A percentile compares a stretch with the other conserved stretches of the same genome.
These are phyloP conservation scores for Apodospora peruviana DNA, from an alignment of 495 filamentous ascomycete genomes.

Conservation along the genomic window DNA sequence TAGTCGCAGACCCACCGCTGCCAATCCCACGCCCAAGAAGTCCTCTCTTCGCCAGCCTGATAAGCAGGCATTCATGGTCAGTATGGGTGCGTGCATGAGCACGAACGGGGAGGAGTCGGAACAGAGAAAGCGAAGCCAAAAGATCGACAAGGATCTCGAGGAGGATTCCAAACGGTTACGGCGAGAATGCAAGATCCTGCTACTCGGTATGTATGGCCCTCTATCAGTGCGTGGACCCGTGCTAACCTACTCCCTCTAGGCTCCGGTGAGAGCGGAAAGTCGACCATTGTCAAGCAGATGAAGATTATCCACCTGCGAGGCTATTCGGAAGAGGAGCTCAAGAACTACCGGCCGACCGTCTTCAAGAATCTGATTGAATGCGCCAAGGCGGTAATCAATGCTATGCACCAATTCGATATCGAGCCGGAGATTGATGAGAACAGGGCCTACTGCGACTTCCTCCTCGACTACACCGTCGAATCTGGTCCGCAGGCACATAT, in stretches of 20 bases:
- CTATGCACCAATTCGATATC: conserved; percentile 82
- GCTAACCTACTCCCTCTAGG: conserved; percentile 46
- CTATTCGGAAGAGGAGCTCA: conserved; percentile 85
- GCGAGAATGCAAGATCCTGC: conserved; percentile 96
- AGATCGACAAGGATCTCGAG: conserved; percentile 86
- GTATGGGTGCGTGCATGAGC: conserved; percentile 90
- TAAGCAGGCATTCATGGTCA: conserved; percentile 29
- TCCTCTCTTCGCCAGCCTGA: conserved; percentile 7
- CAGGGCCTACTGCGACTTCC: conserved; percentile 66
- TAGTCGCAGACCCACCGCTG: not conserved
- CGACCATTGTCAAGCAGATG: conserved; percentile 99
- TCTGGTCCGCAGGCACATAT: conserved; percentile 79
- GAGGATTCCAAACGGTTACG: conserved; percentile 87
- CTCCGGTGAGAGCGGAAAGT: conserved; percentile 97
- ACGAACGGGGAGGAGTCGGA: conserved; percentile 74
- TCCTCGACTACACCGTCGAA: conserved; percentile 83
- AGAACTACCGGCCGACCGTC: conserved; percentile 87
- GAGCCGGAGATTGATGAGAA: conserved; percentile 66
- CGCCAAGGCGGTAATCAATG: conserved; percentile 82
- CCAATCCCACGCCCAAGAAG: conserved; percentile 2
- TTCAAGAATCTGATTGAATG: conserved; percentile 98
- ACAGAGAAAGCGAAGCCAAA: conserved; percentile 88
- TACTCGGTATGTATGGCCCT: conserved; percentile 63
- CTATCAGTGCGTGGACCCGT: not conserved
- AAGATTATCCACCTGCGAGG: conserved; percentile 99